phyloP scores from a whole-genome alignment of 2,329 filamentous ascomycete genomes.

The Monosporascus sp. region DNA sequence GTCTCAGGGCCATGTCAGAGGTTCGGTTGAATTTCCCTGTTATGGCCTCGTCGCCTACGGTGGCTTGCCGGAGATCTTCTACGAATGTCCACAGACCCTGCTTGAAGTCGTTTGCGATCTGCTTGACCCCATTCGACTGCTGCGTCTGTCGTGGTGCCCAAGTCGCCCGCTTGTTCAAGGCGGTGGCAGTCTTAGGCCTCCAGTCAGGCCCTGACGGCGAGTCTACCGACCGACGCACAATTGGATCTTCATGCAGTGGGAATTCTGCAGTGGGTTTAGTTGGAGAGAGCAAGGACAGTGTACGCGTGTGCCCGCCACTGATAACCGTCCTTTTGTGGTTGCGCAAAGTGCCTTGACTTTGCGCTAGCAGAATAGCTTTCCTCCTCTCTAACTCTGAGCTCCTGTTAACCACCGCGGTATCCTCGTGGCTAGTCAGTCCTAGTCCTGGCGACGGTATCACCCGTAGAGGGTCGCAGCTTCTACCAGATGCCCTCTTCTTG shows the following conservation, averaged over 20 bases:
- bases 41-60: constrained; percentile 87
- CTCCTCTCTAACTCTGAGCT: constrained; percentile 67
- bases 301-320: constrained; percentile 57
- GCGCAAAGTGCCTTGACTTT: constrained; percentile 35
- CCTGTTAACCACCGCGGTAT: constrained; percentile 33
- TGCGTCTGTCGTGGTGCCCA: constrained; percentile 52
- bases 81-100: constrained; percentile 91
- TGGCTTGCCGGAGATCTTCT: constrained; percentile 91
- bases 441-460: constrained; percentile 19
- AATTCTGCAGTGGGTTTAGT: constrained; percentile 42
- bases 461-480: constrained; percentile 54
- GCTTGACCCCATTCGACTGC: constrained; percentile 52
- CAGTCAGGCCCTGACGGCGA: constrained; percentile 26
- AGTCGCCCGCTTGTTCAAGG: constrained; percentile 51
- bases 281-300: constrained; percentile 78
- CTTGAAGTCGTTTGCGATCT: constrained; percentile 84
- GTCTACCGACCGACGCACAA: constrained; percentile 37
- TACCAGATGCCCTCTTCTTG: constrained; percentile 67
- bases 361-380: constrained; percentile 58
- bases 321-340: constrained; percentile 60
- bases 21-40: constrained; percentile 44
- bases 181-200: constrained; percentile 30
- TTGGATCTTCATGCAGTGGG: constrained; percentile 38
- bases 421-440: constrained; percentile 28
- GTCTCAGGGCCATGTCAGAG: constrained; percentile 24